Conservation (phyloP, 805 yeast species). For the Pichia cephalocereana region DNA sequence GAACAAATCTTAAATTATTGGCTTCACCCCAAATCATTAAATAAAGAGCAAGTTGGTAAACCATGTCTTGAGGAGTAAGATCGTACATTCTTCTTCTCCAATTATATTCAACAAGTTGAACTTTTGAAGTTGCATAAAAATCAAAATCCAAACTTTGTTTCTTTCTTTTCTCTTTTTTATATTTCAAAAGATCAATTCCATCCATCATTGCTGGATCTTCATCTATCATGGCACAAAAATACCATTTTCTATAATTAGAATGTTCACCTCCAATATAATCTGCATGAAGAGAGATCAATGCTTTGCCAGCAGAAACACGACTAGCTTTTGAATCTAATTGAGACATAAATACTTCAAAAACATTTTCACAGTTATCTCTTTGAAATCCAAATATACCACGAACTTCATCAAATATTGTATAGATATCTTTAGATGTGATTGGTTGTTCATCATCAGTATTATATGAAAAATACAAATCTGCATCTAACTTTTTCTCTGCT, state of each 20-base stretch:
- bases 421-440: constrained; percentile 57
- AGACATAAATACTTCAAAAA: constrained; percentile 71
- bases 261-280: constrained; percentile 89
- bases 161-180: constrained; percentile 53
- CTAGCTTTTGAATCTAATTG: constrained; percentile 83
- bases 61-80: constrained; percentile 46
- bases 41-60: constrained; percentile 56
- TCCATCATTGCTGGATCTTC: constrained; percentile 56
- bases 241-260: constrained; percentile 88
- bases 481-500: constrained; percentile 11
- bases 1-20: constrained; percentile 48
- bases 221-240: constrained; percentile 75
- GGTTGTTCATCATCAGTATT: constrained; percentile 61
- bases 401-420: constrained; percentile 47
- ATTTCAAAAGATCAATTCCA: constrained; percentile 52
- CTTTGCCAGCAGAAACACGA: constrained; percentile 61
- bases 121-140: constrained; percentile 22
- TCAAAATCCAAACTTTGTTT: constrained; percentile 20
- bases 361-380: constrained; percentile 63
- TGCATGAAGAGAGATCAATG: constrained; percentile 70
- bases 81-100: constrained; percentile 63
- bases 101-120: constrained; percentile 73
- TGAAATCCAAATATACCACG: constrained; percentile 77
- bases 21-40: constrained; percentile 72
- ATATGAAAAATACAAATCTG: constrained; percentile 47